These are phyloP conservation scores for Blastosporella zonata DNA, from an alignment of 1,284 basidiomycete genomes.

Conservation along the genomic window DNA sequence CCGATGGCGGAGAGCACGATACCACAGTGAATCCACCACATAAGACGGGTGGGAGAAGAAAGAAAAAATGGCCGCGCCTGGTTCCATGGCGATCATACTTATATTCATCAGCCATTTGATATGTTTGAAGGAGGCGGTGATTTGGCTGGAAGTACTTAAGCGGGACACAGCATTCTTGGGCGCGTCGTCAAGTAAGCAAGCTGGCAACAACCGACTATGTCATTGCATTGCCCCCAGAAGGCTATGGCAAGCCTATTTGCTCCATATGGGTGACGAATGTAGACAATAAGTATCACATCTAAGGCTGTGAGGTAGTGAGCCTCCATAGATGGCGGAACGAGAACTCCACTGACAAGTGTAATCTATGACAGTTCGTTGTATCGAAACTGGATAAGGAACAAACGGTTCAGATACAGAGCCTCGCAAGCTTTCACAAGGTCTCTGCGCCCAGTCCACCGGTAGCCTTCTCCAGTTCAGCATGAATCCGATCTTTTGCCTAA, in stretches of 20 bases:
- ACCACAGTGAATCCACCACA: not conserved
- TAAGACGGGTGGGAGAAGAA: not conserved
- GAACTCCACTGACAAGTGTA: no score
- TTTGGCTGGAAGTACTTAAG: no score
- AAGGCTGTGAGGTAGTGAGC: no score
- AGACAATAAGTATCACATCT: no score
- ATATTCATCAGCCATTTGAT: not conserved
- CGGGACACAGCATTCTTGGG: no score
- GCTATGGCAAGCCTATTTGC: no score
- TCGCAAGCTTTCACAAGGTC: slow-evolving; percentile 14
- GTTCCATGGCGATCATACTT: not conserved
- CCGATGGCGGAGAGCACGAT: slow-evolving; percentile 6
- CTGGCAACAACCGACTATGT: no score
- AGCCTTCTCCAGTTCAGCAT: slow-evolving; percentile 15
- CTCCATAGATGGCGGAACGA: no score
- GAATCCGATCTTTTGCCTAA: slow-evolving; percentile 17
- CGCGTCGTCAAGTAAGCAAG: no score
- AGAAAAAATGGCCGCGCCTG: not conserved
- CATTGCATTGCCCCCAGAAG: no score
- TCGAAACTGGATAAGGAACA: not conserved
- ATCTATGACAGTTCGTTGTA: not conserved
- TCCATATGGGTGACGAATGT: no score
- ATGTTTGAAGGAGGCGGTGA: no score
- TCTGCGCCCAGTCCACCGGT: slow-evolving; percentile 4
- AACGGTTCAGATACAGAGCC: not conserved